These are phyloP conservation scores for Phylloporus scabripes DNA, from an alignment of 768 basidiomycete genomes.

Conservation along the genomic window DNA sequence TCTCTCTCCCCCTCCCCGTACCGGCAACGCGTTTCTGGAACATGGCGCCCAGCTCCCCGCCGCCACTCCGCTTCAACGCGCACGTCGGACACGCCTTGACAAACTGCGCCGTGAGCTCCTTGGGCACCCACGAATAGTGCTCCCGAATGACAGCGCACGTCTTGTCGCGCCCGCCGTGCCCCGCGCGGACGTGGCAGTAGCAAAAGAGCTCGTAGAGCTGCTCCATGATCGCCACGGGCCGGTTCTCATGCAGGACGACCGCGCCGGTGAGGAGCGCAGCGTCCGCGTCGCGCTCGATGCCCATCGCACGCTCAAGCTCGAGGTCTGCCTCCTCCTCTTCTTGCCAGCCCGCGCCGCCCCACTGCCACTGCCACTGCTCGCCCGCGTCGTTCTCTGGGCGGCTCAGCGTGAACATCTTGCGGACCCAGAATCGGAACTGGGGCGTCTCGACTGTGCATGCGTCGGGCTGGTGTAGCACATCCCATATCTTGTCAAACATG, in stretches of 20 bases:
- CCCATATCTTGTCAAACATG: conserved; percentile 70
- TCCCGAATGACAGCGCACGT: conserved; percentile 61
- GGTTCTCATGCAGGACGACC: conserved; percentile 66
- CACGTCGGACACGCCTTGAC: conserved; percentile 80
- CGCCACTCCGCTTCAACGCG: conserved; percentile 39
- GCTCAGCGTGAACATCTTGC: conserved; percentile 68
- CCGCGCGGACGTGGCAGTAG: conserved; percentile 58
- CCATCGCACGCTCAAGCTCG: conserved; percentile 17
- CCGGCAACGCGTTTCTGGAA: background rate
- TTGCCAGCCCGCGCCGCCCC: background rate
- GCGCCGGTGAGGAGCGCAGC: conserved; percentile 15
- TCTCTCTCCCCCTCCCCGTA: background rate
- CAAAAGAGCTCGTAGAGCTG: conserved; percentile 76
- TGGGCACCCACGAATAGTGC: conserved; percentile 80
- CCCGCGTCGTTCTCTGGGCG: conserved; percentile 9
- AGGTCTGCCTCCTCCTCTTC: conserved; percentile 1
- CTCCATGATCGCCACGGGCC: conserved; percentile 71
- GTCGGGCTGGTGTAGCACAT: conserved; percentile 53
- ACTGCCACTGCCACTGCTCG: background rate
- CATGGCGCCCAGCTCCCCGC: conserved; percentile 18
- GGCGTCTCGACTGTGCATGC: conserved; percentile 44
- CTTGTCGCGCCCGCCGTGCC: conserved; percentile 77
- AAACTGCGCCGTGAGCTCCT: conserved; percentile 74
- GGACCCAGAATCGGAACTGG: conserved; percentile 79
- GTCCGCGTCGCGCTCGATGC: conserved; percentile 8